Evolutionary conservation across 75 land plant species (phyloP).

Genomic region (Azolla pinnata): DNA sequence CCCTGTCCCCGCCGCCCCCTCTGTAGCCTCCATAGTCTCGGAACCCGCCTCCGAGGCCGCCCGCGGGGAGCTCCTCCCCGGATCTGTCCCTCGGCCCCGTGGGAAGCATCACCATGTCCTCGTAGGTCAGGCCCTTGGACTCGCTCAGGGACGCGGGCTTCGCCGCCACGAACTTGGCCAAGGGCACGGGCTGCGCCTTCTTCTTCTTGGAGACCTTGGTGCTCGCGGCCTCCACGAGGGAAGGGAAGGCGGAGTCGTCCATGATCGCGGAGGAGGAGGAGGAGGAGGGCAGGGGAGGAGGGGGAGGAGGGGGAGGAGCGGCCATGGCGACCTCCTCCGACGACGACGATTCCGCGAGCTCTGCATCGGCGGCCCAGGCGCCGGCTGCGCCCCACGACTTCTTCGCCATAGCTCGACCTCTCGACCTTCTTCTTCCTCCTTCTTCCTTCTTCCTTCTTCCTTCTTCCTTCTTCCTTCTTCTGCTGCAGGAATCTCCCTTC

Average conservation of each 20-base stretch:
- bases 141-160: constrained; percentile 11
- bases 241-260: constrained; percentile 44
- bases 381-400: constrained; percentile 58
- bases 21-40: constrained; percentile 37
- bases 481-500: too few species aligned
- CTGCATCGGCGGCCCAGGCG: constrained; percentile 81
- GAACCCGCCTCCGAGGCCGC: constrained; percentile 60
- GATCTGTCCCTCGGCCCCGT: constrained; percentile 74
- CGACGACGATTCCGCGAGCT: constrained; percentile 47
- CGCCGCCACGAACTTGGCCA: constrained; percentile 40
- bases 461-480: too few species aligned
- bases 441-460: too few species aligned
- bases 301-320: too few species aligned
- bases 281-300: too few species aligned
- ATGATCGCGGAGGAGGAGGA: too few species aligned
- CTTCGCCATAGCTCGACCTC: constrained; percentile 26
- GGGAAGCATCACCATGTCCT: constrained; percentile 59
- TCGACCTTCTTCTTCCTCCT: too few species aligned
- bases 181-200: constrained; percentile 47
- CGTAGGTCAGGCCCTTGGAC: constrained; percentile 36
- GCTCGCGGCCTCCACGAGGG: constrained; percentile 49
- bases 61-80: constrained; percentile 55
- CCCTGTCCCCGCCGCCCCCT: constrained; percentile 24
- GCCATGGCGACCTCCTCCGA: too few species aligned
- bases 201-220: constrained; percentile 54